Conservation (phyloP, 768 basidiomycete species). For the Inosperma sp. region DNA sequence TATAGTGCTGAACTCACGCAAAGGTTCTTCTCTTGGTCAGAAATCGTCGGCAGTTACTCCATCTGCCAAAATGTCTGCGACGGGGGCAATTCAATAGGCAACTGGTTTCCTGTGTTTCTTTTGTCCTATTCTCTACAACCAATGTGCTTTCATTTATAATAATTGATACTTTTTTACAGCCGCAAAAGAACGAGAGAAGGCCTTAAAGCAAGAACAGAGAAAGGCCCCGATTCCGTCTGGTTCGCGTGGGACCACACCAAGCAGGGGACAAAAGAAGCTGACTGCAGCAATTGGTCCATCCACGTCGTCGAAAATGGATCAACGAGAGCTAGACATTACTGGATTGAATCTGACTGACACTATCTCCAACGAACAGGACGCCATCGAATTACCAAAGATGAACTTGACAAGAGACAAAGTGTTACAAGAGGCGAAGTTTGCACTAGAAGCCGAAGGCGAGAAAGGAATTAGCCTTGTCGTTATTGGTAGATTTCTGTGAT, state of each 20-base stretch:
- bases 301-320: slow-evolving; percentile 47
- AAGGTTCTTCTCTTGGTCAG: slow-evolving; percentile 47
- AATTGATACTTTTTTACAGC: slow-evolving; percentile 51
- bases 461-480: slow-evolving; percentile 84
- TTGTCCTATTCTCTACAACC: slow-evolving; percentile 20
- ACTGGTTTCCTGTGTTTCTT: slow-evolving; percentile 7
- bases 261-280: slow-evolving; percentile 38
- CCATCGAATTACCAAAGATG: slow-evolving; percentile 59
- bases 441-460: slow-evolving; percentile 49
- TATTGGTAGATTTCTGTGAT: slow-evolving; percentile 56
- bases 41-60: slow-evolving; percentile 24
- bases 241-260: slow-evolving; percentile 44
- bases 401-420: slow-evolving; percentile 75
- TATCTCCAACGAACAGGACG: slow-evolving; percentile 32
- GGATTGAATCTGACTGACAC: slow-evolving; percentile 57
- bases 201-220: slow-evolving; percentile 46
- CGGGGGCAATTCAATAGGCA: slow-evolving; percentile 14
- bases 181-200: slow-evolving; percentile 76
- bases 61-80: slow-evolving; percentile 18
- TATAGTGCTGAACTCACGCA: slow-evolving; percentile 73
- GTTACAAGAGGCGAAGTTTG: slow-evolving; percentile 68
- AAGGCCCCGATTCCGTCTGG: slow-evolving; percentile 26
- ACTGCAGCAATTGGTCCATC: slow-evolving; percentile 37
- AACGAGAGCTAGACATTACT: slow-evolving; percentile 65
- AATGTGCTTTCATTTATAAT: slow-evolving; percentile 33